These are phyloP conservation scores for Capronia americana DNA, from an alignment of 2,329 filamentous ascomycete genomes.

Conservation along the genomic window DNA sequence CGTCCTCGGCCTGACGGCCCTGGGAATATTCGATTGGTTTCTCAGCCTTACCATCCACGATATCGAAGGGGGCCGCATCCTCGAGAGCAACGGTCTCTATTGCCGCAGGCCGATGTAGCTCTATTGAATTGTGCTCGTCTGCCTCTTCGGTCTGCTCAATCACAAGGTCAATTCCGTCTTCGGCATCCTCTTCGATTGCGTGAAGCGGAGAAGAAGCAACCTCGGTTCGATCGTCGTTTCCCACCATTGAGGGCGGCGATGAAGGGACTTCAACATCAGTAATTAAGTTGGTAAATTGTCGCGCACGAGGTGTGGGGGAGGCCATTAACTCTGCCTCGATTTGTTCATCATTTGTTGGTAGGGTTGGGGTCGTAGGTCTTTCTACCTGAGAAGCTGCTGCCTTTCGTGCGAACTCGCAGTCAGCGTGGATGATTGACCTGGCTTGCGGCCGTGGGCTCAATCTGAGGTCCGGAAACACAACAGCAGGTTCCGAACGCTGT, in stretches of 20 bases:
- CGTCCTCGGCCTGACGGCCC: background rate
- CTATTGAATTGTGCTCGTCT: background rate
- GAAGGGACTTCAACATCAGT: slow-evolving; percentile 39
- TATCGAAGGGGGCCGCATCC: background rate
- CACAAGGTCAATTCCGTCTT: slow-evolving; percentile 24
- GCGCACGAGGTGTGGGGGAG: slow-evolving; percentile 40
- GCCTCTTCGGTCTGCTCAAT: slow-evolving; percentile 13
- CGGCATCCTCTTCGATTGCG: slow-evolving; percentile 19
- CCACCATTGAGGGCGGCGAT: slow-evolving; percentile 38
- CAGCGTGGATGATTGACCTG: slow-evolving; percentile 23
- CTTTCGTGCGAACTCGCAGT: slow-evolving; percentile 35
- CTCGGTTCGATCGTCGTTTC: slow-evolving; percentile 25
- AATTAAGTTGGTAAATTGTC: slow-evolving; percentile 30
- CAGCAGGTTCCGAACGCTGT: slow-evolving; percentile 68
- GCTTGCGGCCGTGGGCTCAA: slow-evolving; percentile 56
- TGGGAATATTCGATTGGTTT: background rate
- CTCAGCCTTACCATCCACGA: background rate
- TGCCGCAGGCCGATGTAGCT: background rate
- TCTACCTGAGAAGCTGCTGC: slow-evolving; percentile 29
- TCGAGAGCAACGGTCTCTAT: background rate
- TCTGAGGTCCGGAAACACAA: slow-evolving; percentile 71
- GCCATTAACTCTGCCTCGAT: slow-evolving; percentile 34
- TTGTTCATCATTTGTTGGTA: slow-evolving; percentile 33
- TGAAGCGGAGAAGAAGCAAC: slow-evolving; percentile 33
- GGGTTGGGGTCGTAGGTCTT: slow-evolving; percentile 35